Percentiles rank a stretch among this genome's conserved stretches.
Evolutionary conservation across 2,329 filamentous ascomycete species (phyloP).

Genomic region (Penicillium capsulatum): DNA sequence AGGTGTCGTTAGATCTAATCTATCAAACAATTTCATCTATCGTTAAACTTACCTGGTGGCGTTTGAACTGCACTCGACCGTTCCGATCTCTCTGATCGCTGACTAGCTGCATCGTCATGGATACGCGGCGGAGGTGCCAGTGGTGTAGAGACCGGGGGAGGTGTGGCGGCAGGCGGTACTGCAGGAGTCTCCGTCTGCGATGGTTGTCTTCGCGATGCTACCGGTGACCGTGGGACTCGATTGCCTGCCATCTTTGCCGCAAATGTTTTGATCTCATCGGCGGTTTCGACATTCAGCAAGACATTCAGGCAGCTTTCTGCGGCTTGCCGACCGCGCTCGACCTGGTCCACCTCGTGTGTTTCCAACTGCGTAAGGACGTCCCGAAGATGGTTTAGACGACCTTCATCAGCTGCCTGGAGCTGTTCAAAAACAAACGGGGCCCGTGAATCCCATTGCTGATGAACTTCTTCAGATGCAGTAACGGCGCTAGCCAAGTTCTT

Average conservation of each 20-base stretch:
- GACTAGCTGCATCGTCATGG: constrained; percentile 53
- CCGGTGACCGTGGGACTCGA: constrained; percentile 10
- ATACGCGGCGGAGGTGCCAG: constrained; percentile 30
- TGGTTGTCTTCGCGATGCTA: constrained; percentile 14
- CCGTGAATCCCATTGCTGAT: constrained; percentile 85
- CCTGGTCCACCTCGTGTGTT: constrained; percentile 84
- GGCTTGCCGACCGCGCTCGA: constrained; percentile 68
- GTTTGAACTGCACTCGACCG: constrained; percentile 25
- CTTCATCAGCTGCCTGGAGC: constrained; percentile 86
- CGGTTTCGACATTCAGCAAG: constrained; percentile 80
- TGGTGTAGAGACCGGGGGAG: constrained; percentile 18
- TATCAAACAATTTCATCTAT: not conserved
- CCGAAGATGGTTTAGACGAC: constrained; percentile 79
- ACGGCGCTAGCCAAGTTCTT: constrained; percentile 73
- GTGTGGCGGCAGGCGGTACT: constrained; percentile 9
- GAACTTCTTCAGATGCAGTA: constrained; percentile 70
- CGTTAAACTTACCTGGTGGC: constrained; percentile 32
- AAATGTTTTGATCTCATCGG: constrained; percentile 68
- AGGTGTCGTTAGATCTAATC: not conserved
- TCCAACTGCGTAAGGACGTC: constrained; percentile 89
- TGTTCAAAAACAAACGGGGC: constrained; percentile 93
- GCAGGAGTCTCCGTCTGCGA: constrained; percentile 15
- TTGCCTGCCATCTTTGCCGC: constrained; percentile 29
- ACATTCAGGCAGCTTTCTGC: constrained; percentile 76
- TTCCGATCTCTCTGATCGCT: constrained; percentile 50